These are phyloP conservation scores for Ensete glaucum DNA, from an alignment of 176 grass and related monocot species.

Conservation along the genomic window DNA sequence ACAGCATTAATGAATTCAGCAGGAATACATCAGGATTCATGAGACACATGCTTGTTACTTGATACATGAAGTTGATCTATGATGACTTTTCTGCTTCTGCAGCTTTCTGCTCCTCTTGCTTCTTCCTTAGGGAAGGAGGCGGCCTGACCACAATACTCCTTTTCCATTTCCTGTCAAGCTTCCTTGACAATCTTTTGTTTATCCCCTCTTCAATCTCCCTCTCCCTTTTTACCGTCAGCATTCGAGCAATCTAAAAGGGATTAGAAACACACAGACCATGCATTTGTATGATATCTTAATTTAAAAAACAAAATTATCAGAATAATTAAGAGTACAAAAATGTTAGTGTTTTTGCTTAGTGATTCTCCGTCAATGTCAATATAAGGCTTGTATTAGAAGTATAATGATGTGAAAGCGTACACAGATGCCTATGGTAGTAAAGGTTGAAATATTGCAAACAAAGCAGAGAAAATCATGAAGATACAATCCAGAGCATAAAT, in stretches of 20 bases:
- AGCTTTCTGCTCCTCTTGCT: constrained; percentile 54
- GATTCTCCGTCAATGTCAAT: background rate
- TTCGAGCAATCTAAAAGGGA: constrained; percentile 67
- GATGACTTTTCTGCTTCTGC: constrained; percentile 30
- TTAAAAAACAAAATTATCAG: too few species aligned
- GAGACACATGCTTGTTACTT: background rate
- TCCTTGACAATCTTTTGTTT: constrained; percentile 85
- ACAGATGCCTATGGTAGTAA: background rate
- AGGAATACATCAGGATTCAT: background rate
- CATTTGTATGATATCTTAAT: too few species aligned
- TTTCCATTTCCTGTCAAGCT: constrained; percentile 99
- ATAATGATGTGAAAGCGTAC: background rate
- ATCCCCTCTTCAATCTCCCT: constrained; percentile 88
- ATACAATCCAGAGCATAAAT: too few species aligned
- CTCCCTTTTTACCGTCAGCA: constrained; percentile 95
- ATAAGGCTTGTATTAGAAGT: background rate
- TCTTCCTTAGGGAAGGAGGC: constrained; percentile 81
- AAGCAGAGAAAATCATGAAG: too few species aligned
- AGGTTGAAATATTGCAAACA: background rate
- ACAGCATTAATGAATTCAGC: background rate
- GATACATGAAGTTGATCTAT: constrained; percentile 13
- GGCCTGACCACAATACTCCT: constrained; percentile 73
- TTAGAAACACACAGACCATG: background rate
- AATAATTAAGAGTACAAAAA: too few species aligned
- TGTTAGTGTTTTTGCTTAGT: background rate